Percentiles rank a stretch among this genome's conserved stretches.
These are phyloP conservation scores for Phytophthora citrophthora DNA, from an alignment of 352 stramenopile genomes.

Conservation along the genomic window DNA sequence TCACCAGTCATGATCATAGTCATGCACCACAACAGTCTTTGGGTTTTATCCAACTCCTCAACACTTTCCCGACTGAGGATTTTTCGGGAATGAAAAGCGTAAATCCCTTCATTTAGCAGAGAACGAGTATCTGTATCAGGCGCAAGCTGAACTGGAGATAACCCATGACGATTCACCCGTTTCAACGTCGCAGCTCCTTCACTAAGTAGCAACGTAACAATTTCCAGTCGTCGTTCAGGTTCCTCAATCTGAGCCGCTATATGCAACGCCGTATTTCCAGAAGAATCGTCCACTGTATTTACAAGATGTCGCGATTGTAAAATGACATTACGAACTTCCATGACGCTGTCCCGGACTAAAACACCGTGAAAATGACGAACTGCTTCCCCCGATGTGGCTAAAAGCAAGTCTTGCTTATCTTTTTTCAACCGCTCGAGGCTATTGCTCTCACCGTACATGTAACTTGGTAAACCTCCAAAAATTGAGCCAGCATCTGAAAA, in stretches of 20 bases:
- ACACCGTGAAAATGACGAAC: constrained; percentile 55
- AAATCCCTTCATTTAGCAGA: constrained; percentile 58
- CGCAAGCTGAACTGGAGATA: constrained; percentile 57
- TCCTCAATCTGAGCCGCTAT: constrained; percentile 63
- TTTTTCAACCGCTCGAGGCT: not conserved
- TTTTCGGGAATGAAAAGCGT: constrained; percentile 46
- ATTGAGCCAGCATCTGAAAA: constrained; percentile 64
- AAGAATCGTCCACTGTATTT: constrained; percentile 54
- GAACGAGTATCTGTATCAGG: constrained; percentile 26
- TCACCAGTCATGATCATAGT: constrained; percentile 61
- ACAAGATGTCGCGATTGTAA: constrained; percentile 56
- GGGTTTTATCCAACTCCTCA: not conserved
- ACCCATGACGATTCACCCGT: constrained; percentile 56
- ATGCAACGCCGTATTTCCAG: constrained; percentile 68
- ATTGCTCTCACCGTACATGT: constrained; percentile 11
- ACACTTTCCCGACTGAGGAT: not conserved
- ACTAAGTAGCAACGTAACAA: constrained; percentile 56
- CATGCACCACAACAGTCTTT: constrained; percentile 64
- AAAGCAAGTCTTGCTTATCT: constrained; percentile 17
- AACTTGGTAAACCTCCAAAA: constrained; percentile 55
- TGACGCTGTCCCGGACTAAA: constrained; percentile 52
- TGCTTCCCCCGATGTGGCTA: constrained; percentile 23
- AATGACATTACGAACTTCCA: constrained; percentile 62
- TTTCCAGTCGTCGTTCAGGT: constrained; percentile 46
- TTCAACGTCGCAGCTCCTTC: constrained; percentile 58